phyloP scores from a whole-genome alignment of 208 protist genomes.

The Acanthamoeba royreba region DNA sequence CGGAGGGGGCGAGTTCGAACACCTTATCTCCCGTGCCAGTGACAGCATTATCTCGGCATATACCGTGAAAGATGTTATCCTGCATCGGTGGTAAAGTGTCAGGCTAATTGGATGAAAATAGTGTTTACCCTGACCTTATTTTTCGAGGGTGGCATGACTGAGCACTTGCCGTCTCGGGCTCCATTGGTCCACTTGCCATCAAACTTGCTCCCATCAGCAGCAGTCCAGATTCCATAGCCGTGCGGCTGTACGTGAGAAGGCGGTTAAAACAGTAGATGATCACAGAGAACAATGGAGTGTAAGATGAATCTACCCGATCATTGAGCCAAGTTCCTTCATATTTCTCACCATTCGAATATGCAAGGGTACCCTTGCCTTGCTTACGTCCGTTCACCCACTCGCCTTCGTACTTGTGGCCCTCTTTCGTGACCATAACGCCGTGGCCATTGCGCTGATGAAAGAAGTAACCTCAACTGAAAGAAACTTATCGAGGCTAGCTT shows the following conservation, averaged over 20 bases:
- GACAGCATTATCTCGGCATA: neutral
- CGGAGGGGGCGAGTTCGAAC: neutral
- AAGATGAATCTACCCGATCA: neutral
- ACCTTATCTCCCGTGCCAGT: neutral
- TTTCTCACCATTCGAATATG: neutral
- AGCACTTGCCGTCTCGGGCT: neutral
- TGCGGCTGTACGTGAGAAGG: neutral
- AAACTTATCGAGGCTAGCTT: neutral
- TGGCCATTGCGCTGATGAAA: neutral
- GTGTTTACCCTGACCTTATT: neutral
- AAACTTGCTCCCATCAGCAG: neutral
- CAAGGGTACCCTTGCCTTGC: neutral
- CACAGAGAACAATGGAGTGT: neutral
- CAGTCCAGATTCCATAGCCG: neutral
- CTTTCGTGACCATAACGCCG: neutral
- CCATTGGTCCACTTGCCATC: conserved; percentile 32
- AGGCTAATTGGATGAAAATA: neutral
- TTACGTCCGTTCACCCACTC: neutral
- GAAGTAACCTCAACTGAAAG: neutral
- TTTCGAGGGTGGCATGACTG: neutral
- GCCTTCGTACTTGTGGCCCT: neutral
- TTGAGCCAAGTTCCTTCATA: neutral
- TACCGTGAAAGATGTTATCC: neutral
- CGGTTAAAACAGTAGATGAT: no score
- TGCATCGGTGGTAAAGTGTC: neutral